Percentiles rank a stretch among this genome's conserved stretches.
Evolutionary conservation across 2,329 filamentous ascomycete genomes (phyloP).

Genomic region (Sclerotinia borealis): DNA sequence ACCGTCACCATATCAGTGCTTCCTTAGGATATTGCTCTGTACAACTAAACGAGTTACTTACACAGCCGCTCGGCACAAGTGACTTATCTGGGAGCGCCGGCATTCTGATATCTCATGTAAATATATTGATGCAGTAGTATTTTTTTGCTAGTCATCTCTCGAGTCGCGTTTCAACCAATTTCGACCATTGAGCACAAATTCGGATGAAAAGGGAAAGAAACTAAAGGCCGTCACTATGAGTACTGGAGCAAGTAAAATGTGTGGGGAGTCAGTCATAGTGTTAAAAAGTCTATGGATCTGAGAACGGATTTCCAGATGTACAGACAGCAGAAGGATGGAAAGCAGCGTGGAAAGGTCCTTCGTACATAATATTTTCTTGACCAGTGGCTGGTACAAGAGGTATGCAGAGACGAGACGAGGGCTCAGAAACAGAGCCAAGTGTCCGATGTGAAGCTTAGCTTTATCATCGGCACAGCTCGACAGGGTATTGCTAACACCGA

Average conservation of each 20-base stretch:
- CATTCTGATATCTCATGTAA: background rate
- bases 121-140: background rate
- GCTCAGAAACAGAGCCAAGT: slow-evolving; percentile 1
- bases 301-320: slow-evolving; percentile 6
- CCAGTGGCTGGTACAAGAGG: slow-evolving; percentile 33
- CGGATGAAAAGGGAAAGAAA: background rate
- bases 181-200: background rate
- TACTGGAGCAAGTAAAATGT: background rate
- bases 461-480: slow-evolving; percentile 22
- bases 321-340: slow-evolving; percentile 1
- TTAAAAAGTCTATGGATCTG: background rate
- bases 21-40: background rate
- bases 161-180: background rate
- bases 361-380: slow-evolving; percentile 30
- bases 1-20: background rate
- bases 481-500: slow-evolving; percentile 26
- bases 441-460: slow-evolving; percentile 23
- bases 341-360: background rate
- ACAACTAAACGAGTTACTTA: background rate
- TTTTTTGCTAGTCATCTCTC: background rate
- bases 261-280: background rate
- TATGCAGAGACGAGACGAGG: too few relatives aligned
- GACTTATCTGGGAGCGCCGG: background rate
- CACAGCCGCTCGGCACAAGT: background rate
- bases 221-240: background rate